Conservation (phyloP, 176 grass and related monocot species). For the Themeda triandra region DNA sequence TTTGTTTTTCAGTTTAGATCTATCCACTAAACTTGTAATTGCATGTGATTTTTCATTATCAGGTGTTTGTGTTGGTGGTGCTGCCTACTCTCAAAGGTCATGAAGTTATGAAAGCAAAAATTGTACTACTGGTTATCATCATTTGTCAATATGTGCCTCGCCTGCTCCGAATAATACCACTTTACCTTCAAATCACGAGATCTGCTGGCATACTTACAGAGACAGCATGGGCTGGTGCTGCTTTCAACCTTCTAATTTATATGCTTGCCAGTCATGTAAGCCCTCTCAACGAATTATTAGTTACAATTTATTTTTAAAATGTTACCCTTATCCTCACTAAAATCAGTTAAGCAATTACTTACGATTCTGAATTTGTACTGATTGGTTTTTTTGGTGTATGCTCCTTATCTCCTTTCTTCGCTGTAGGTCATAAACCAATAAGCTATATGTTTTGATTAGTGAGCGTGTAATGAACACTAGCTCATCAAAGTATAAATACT, state of each 20-base stretch:
- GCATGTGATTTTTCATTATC: background rate
- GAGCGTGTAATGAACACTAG: background rate
- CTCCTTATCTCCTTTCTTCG: slow-evolving; percentile 12
- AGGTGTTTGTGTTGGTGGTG: slow-evolving; percentile 77
- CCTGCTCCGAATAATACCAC: slow-evolving; percentile 80
- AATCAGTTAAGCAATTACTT: slow-evolving; percentile 5
- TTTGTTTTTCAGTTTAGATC: slow-evolving; percentile 10
- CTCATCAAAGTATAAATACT: background rate
- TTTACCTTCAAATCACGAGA: slow-evolving; percentile 94
- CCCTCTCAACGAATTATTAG: slow-evolving; percentile 4
- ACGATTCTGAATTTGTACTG: background rate
- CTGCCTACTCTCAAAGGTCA: slow-evolving; percentile 56
- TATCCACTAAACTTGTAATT: background rate
- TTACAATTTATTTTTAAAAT: background rate
- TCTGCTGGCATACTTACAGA: slow-evolving; percentile 94
- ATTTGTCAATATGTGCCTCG: slow-evolving; percentile 94
- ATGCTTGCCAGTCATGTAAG: slow-evolving; percentile 99
- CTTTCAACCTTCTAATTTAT: slow-evolving; percentile 98
- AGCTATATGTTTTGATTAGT: background rate
- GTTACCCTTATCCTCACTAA: background rate
- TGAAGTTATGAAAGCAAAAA: slow-evolving; percentile 63
- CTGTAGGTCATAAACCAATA: background rate
- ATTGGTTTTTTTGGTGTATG: slow-evolving; percentile 11
- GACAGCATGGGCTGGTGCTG: slow-evolving; percentile 97
- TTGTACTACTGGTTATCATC: slow-evolving; percentile 66